These are phyloP conservation scores for Ulmus americana DNA, from an alignment of 331 rosid species.

Conservation along the genomic window DNA sequence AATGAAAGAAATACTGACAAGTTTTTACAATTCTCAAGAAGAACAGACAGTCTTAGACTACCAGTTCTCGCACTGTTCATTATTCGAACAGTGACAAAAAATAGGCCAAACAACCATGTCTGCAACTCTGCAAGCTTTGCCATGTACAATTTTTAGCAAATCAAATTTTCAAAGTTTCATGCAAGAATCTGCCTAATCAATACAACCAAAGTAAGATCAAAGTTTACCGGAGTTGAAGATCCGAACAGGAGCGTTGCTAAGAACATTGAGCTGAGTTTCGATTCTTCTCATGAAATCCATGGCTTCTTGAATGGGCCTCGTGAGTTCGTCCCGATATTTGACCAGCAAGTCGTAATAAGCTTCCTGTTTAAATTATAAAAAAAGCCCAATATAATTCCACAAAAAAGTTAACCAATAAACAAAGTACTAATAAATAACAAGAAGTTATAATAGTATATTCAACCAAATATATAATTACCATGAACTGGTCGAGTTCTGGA, in stretches of 20 bases:
- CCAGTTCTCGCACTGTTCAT: conserved; percentile 14
- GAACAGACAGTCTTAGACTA: conserved; percentile 13
- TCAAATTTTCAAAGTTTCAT: background rate
- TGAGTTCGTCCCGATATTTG: conserved; percentile 79
- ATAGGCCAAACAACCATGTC: conserved; percentile 16
- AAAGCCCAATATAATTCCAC: background rate
- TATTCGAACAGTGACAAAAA: conserved; percentile 10
- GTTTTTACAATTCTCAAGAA: conserved; percentile 20
- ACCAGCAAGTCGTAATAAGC: conserved; percentile 92
- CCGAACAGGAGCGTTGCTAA: conserved; percentile 60
- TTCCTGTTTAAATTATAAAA: conserved; percentile 43
- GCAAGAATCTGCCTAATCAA: background rate
- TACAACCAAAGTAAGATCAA: background rate
- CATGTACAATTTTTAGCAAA: background rate
- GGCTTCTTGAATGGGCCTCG: conserved; percentile 92
- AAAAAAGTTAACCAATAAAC: background rate
- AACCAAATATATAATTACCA: conserved; percentile 33
- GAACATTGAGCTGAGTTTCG: conserved; percentile 74
- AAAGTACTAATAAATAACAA: background rate
- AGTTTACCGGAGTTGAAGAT: conserved; percentile 54
- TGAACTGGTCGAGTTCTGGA: conserved; percentile 96
- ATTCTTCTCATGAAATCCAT: conserved; percentile 89
- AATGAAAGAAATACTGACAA: conserved; percentile 16
- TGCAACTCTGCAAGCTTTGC: conserved; percentile 8
- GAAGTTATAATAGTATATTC: too few relatives aligned